These are phyloP conservation scores for Cephaloascus fragrans DNA, from an alignment of 805 yeast genomes.

Conservation along the genomic window DNA sequence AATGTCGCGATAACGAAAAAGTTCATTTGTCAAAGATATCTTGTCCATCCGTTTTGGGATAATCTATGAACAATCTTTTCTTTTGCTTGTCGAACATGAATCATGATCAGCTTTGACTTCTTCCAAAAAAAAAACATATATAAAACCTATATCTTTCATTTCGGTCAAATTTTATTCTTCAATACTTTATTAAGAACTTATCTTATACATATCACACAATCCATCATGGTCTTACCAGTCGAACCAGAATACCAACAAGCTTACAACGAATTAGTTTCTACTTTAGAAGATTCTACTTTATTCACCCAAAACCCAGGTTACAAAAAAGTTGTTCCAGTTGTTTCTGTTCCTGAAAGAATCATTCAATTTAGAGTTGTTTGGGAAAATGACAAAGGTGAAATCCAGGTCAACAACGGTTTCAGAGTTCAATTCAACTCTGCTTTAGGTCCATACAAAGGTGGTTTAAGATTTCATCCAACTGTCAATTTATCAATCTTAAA, in stretches of 20 bases:
- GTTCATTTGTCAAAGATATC: neutral
- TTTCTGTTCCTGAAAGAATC: conserved; percentile 91
- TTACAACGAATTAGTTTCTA: conserved; percentile 81
- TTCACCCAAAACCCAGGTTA: conserved; percentile 86
- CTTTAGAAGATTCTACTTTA: conserved; percentile 84
- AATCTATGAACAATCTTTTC: no score
- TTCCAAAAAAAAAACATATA: no score
- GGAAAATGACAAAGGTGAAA: conserved; percentile 91
- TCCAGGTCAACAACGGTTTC: conserved; percentile 94
- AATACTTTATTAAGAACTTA: neutral
- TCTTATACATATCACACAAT: conserved; percentile 1
- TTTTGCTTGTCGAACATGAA: no score
- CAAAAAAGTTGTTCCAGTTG: conserved; percentile 78
- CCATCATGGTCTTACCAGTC: conserved; percentile 65
- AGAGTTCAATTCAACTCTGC: conserved; percentile 98
- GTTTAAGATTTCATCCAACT: conserved; percentile 94
- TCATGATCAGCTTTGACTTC: no score
- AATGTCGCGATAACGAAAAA: neutral
- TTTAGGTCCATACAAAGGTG: conserved; percentile 98
- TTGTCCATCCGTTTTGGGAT: no score
- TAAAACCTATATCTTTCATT: no score
- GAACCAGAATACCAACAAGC: conserved; percentile 99
- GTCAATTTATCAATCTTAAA: conserved; percentile 92
- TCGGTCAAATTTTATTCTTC: no score
- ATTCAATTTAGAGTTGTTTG: conserved; percentile 96